These are phyloP conservation scores for Kwoniella bestiolae DNA, from an alignment of 768 basidiomycete species.

Conservation along the genomic window DNA sequence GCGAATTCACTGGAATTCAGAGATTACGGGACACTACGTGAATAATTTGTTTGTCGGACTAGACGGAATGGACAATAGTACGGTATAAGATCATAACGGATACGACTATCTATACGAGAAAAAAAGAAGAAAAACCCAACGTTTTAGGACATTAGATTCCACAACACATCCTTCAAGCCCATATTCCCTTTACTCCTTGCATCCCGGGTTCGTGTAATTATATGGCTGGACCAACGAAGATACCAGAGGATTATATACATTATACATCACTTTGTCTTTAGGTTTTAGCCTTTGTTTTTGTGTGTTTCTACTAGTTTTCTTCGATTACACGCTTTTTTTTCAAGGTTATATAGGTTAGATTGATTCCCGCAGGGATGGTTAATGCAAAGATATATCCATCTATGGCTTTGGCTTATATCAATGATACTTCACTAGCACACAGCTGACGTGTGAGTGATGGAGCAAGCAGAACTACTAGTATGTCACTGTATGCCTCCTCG, in stretches of 20 bases:
- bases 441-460: no score
- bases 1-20: slow-evolving; percentile 54
- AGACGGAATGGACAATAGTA: slow-evolving; percentile 17
- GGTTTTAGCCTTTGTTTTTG: neutral
- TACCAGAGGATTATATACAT: neutral
- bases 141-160: slow-evolving; percentile 3
- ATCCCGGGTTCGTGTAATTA: neutral
- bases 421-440: neutral
- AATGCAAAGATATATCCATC: neutral
- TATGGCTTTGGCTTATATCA: neutral
- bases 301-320: neutral
- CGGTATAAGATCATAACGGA: neutral
- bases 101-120: neutral
- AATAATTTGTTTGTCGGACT: neutral
- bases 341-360: neutral
- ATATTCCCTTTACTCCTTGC: neutral
- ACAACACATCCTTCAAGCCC: neutral
- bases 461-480: no score
- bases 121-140: no score
- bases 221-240: neutral
- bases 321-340: neutral
- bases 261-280: neutral
- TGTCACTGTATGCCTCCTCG: no score
- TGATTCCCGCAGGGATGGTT: neutral
- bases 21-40: slow-evolving; percentile 35